Base-by-base conservation (phyloP, 78 protist genomes). In the Dictyostelium capitatum region DNA sequence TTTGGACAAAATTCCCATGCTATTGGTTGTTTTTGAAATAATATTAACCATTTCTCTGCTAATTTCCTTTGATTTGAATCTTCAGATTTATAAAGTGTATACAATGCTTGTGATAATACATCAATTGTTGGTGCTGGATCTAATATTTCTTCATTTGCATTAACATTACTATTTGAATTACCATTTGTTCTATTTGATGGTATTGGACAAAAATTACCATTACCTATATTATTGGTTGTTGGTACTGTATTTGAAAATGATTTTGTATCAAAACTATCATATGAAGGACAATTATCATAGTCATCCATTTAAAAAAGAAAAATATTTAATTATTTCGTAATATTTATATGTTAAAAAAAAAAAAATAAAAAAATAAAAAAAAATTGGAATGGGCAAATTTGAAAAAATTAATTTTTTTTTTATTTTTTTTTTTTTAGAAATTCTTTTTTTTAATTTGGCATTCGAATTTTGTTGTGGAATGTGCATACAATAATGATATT, bases 1-100 rank as follows among this genome's bases (percentile, higher is more conserved):
- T 54, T 32, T 30, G 93, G 84, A 37, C 85, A 59, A 32, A 87
- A 77, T 20, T 87, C 93, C 93, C 93, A 87, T 59, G 93, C 84
- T 28, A n/a, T 59, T 0, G 53, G 57, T 57, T 75, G 67, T 65
- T 28, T 59, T 64, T 87, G 93, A 59, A 87, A 48, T 77, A 30
- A 2, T 14, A 87, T 87, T 19, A 87, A 50, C 93, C 93, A 87
- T 64, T 56, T 74, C 79, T 87, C 83, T n/a, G 93, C 93, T 54
- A 51, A 50, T 43, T 87, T 57, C 48, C 83, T 56, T 23, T 47
- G 23, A 10, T 4, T 14, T 3, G 83, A 6, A 48, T 87, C 93
- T 19, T 41, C 62, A 0, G 93, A 74, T 28, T 43, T 74, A 59
- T 87, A 87, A 28, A 87, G 51, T 6, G 83, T 74, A 25, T 54